Percentiles rank a stretch among this genome's conserved stretches.
Conservation (phyloP, 306 rosid species). For the Vachellia collinsii region DNA sequence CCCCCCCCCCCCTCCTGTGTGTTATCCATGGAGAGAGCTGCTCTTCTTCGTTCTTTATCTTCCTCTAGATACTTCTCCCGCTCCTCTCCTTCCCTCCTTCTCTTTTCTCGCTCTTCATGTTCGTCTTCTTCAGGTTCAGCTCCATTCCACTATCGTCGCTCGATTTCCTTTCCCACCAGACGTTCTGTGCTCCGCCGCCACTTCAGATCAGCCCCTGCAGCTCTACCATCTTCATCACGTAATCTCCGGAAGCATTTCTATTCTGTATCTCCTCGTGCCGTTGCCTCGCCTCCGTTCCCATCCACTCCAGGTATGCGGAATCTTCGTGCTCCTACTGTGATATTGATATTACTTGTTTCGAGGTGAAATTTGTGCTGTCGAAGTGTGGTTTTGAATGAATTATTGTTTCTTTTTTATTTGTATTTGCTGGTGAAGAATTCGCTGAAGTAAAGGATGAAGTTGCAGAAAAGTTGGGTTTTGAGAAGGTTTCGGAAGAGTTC, state of each 20-base stretch:
- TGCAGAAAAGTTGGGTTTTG: slow-evolving; percentile 70
- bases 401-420: not conserved
- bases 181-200: slow-evolving; percentile 52
- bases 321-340: not conserved
- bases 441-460: slow-evolving; percentile 61
- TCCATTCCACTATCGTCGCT: slow-evolving; percentile 30
- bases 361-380: not conserved
- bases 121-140: slow-evolving; percentile 33
- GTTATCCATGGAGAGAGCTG: slow-evolving; percentile 72
- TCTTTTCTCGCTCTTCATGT: slow-evolving; percentile 26
- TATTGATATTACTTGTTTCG: not conserved
- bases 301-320: slow-evolving; percentile 54
- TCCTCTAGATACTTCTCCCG: slow-evolving; percentile 62
- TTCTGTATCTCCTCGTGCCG: slow-evolving; percentile 62
- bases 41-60: slow-evolving; percentile 71
- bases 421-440: slow-evolving; percentile 45
- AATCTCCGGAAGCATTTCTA: slow-evolving; percentile 54
- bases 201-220: slow-evolving; percentile 38
- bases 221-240: slow-evolving; percentile 33
- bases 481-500: slow-evolving; percentile 81
- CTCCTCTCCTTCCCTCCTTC: slow-evolving; percentile 37
- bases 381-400: not conserved
- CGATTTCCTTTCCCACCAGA: not conserved
- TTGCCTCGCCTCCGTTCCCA: slow-evolving; percentile 54
- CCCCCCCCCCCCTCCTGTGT: not conserved